These are phyloP conservation scores for Phyllachora maydis DNA, from an alignment of 2,329 filamentous ascomycete genomes.

Conservation along the genomic window DNA sequence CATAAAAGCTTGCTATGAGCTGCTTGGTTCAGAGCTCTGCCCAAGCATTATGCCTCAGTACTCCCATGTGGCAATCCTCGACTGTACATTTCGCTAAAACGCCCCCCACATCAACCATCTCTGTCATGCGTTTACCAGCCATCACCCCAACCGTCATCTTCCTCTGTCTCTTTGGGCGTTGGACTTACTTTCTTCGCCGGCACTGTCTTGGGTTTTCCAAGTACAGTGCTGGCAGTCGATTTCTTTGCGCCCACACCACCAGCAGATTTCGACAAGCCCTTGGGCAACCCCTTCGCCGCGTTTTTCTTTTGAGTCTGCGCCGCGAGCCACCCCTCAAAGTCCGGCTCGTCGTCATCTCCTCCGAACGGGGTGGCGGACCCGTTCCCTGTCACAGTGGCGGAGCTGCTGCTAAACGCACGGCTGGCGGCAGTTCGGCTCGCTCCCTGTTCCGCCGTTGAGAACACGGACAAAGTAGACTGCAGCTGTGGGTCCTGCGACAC, in stretches of 20 bases:
- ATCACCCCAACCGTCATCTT: conserved; percentile 43
- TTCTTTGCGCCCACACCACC: conserved; percentile 5
- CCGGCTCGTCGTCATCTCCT: conserved; percentile 82
- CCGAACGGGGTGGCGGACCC: conserved; percentile 31
- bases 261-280: conserved; percentile 51
- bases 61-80: no score
- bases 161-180: conserved; percentile 38
- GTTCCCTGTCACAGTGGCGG: conserved; percentile 10
- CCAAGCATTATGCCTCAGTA: no score
- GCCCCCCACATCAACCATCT: no score
- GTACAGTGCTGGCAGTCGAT: conserved; percentile 1
- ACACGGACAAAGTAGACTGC: conserved; percentile 4
- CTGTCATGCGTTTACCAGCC: conserved; percentile 43
- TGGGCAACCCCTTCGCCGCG: conserved; percentile 48
- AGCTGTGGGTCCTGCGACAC: conserved; percentile 4
- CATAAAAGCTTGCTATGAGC: no score
- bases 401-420: conserved; percentile 2
- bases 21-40: no score
- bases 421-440: background rate
- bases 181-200: conserved; percentile 47
- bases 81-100: no score
- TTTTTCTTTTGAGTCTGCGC: conserved; percentile 65
- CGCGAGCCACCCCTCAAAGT: conserved; percentile 89
- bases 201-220: conserved; percentile 22
- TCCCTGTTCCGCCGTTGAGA: conserved; percentile 8